Evolutionary conservation across 495 filamentous ascomycete species (phyloP).

Genomic region (Jackrogersella minutella): DNA sequence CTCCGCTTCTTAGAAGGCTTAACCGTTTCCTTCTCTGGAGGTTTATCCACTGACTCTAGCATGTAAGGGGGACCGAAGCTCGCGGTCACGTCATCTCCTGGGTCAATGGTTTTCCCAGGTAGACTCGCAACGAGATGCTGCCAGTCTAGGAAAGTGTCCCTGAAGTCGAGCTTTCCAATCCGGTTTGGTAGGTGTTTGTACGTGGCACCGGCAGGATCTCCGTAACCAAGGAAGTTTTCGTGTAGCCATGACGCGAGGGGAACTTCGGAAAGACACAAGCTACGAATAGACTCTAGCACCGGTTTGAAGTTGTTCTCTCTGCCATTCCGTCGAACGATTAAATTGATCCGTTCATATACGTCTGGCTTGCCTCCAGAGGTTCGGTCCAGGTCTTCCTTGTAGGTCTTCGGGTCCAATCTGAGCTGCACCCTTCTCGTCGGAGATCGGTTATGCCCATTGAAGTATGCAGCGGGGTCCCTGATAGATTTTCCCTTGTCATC

Average conservation of each 20-base stretch:
- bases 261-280: slow-evolving; percentile 83
- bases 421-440: slow-evolving; percentile 75
- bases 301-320: slow-evolving; percentile 98
- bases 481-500: slow-evolving; percentile 86
- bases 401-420: slow-evolving; percentile 79
- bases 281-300: slow-evolving; percentile 88
- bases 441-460: slow-evolving; percentile 53
- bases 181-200: slow-evolving; percentile 84
- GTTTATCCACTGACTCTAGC: slow-evolving; percentile 67
- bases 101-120: slow-evolving; percentile 83
- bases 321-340: slow-evolving; percentile 82
- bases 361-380: slow-evolving; percentile 71
- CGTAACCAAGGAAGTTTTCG: slow-evolving; percentile 96
- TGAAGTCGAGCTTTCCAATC: slow-evolving; percentile 80
- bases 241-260: slow-evolving; percentile 91
- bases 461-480: slow-evolving; percentile 62
- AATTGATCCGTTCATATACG: slow-evolving; percentile 85
- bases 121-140: slow-evolving; percentile 89
- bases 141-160: slow-evolving; percentile 96
- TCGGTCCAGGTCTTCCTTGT: slow-evolving; percentile 77
- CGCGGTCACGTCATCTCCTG: slow-evolving; percentile 69
- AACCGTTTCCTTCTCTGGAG: slow-evolving; percentile 51
- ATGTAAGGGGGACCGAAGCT: slow-evolving; percentile 91
- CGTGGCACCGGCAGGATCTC: slow-evolving; percentile 85
- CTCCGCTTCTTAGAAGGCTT: slow-evolving; percentile 83